A percentile compares a stretch with the other conserved stretches of the same genome.
phyloP scores from a whole-genome alignment of 352 stramenopile genomes.

The Phytopythium boreale region DNA sequence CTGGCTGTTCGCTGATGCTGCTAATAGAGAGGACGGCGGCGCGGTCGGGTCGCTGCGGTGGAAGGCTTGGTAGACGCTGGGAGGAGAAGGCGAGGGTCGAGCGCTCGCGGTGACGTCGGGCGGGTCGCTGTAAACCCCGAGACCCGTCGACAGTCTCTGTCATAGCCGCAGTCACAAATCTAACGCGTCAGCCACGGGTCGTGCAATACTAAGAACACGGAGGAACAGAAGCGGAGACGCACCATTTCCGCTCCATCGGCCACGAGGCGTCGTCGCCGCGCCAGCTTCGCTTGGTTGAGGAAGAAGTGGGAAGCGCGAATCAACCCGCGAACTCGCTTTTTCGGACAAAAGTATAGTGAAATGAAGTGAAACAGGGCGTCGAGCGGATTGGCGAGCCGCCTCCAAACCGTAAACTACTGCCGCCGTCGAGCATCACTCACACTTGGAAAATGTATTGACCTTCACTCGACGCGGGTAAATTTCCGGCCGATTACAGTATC shows the following conservation, averaged over 20 bases:
- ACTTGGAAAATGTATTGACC: background rate
- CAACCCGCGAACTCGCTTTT: background rate
- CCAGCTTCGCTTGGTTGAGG: slow-evolving; percentile 34
- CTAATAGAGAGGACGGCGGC: background rate
- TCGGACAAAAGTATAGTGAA: background rate
- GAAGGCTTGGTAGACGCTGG: background rate
- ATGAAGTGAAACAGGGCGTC: background rate
- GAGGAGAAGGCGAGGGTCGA: background rate
- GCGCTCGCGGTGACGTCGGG: background rate
- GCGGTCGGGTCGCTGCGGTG: too few species aligned
- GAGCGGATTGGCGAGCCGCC: too few species aligned
- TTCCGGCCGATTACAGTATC: background rate
- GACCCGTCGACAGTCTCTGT: slow-evolving; percentile 28
- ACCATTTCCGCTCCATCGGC: slow-evolving; percentile 52
- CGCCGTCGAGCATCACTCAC: background rate
- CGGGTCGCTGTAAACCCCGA: background rate
- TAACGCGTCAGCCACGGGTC: background rate
- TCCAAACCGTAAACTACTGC: too few species aligned
- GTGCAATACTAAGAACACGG: too few species aligned
- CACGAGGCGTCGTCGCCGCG: slow-evolving; percentile 22
- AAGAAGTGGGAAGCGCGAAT: background rate
- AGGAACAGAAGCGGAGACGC: slow-evolving; percentile 9
- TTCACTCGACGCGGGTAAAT: slow-evolving; percentile 4
- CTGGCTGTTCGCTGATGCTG: background rate
- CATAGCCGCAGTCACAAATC: too few species aligned